Evolutionary conservation across 2,329 filamentous ascomycete genomes (phyloP).

Genomic region (Cyphellophora attinorum): DNA sequence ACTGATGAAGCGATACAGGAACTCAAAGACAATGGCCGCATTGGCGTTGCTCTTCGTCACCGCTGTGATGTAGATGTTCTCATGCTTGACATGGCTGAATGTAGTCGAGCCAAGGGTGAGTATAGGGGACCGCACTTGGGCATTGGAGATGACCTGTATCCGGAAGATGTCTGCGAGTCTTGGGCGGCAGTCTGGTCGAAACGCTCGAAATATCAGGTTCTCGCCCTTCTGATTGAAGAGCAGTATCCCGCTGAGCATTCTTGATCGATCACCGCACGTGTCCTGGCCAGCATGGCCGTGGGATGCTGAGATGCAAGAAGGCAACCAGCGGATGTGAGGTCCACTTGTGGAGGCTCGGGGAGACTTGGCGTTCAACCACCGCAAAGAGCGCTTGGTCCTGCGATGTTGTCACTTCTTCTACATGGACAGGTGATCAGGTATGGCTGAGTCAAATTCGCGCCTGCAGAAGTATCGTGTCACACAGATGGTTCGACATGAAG

Average conservation of each 20-base stretch:
- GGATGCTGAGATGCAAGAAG: too few relatives aligned
- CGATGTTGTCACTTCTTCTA: too few relatives aligned
- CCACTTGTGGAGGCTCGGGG: neutral
- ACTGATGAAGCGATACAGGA: constrained; percentile 82
- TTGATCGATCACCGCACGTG: constrained; percentile 2
- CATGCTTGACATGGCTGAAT: constrained; percentile 98
- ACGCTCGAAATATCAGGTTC: constrained; percentile 98
- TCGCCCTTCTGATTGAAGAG: constrained; percentile 99
- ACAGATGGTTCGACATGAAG: too few relatives aligned
- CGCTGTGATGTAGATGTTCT: constrained; percentile 96
- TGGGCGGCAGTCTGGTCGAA: constrained; percentile 95
- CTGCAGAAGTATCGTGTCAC: too few relatives aligned
- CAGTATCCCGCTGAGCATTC: constrained; percentile 91
- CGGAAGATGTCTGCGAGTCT: constrained; percentile 97
- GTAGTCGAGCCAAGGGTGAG: constrained; percentile 94
- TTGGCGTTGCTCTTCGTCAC: constrained; percentile 99
- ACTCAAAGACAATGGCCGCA: constrained; percentile 95
- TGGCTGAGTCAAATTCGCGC: too few relatives aligned
- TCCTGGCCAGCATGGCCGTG: too few relatives aligned
- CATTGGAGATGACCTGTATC: constrained; percentile 98
- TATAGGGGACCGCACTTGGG: constrained; percentile 94
- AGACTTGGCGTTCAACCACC: too few relatives aligned
- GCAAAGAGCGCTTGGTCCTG: too few relatives aligned
- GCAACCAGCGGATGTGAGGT: too few relatives aligned
- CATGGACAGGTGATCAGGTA: too few relatives aligned